Conservation (phyloP, 1,139 yeast species). For the Hanseniaspora sp. region DNA sequence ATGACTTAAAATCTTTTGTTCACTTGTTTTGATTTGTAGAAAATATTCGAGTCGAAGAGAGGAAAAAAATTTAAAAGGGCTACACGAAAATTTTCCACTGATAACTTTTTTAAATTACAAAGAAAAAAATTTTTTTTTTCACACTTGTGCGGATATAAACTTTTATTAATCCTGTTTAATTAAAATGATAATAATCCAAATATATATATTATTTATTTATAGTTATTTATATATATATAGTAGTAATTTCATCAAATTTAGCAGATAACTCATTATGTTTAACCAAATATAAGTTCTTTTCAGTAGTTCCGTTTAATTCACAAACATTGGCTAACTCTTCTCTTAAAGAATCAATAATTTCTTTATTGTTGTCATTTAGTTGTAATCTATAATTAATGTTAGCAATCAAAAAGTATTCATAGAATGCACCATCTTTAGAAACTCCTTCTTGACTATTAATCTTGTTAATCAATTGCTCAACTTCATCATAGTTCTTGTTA, state of each 20-base stretch:
- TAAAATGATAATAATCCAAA: too few species aligned
- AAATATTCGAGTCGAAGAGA: too few species aligned
- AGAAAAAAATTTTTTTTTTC: too few species aligned
- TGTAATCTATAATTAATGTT: slow-evolving; percentile 43
- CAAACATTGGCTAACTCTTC: slow-evolving; percentile 30
- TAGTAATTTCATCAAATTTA: slow-evolving; percentile 45
- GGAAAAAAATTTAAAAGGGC: too few species aligned
- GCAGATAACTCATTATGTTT: slow-evolving; percentile 40
- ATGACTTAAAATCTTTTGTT: not conserved
- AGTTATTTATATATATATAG: slow-evolving; percentile 35
- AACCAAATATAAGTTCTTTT: slow-evolving; percentile 34
- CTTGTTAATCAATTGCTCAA: slow-evolving; percentile 30
- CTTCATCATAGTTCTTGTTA: slow-evolving; percentile 35
- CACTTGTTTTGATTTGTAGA: too few species aligned
- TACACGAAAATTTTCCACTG: too few species aligned
- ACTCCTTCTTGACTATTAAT: slow-evolving; percentile 16
- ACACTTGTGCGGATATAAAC: too few species aligned
- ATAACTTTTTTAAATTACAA: too few species aligned
- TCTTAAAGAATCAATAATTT: slow-evolving; percentile 28
- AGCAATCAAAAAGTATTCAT: slow-evolving; percentile 38
- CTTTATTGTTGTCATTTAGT: slow-evolving; percentile 35
- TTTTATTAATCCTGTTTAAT: too few species aligned
- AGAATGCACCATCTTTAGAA: slow-evolving; percentile 27
- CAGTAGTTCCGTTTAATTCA: slow-evolving; percentile 32
- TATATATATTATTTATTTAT: too few species aligned